Percentiles rank a stretch among this genome's conserved stretches.
Conservation (phyloP, 345 rosid genomes). For the Aurinia saxatilis region DNA sequence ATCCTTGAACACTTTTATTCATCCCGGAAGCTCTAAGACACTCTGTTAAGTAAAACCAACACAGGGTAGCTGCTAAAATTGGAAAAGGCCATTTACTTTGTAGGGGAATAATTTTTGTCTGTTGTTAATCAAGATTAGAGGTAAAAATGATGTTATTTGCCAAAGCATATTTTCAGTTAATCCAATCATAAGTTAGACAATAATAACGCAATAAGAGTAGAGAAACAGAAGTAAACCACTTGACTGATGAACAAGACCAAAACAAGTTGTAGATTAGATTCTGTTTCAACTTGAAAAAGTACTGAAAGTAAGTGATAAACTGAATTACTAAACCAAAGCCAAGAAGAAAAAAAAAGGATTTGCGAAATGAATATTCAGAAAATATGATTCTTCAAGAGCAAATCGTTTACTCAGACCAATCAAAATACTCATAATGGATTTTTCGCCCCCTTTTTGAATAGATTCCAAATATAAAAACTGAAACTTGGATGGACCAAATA, state of each 20-base stretch:
- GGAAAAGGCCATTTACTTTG: no score
- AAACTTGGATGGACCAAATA: neutral
- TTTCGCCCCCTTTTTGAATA: neutral
- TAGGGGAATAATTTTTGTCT: no score
- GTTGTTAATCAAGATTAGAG: neutral
- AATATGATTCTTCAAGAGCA: neutral
- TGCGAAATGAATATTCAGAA: neutral
- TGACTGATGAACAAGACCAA: constrained; percentile 12
- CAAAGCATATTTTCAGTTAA: neutral
- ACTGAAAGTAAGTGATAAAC: constrained; percentile 2
- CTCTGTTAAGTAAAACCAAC: neutral
- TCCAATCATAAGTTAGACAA: neutral
- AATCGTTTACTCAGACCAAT: neutral
- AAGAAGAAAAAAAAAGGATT: no score
- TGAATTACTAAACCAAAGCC: no score
- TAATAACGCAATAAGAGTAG: neutral
- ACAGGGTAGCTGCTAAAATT: constrained; percentile 4
- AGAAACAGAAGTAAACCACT: neutral
- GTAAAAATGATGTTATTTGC: neutral
- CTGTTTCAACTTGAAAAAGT: neutral
- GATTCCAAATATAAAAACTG: neutral
- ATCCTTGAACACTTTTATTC: neutral
- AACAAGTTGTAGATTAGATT: constrained; percentile 8
- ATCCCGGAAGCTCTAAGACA: no score
- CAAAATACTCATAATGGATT: neutral